Evolutionary conservation across 225 moss, liverwort and hornwort species (phyloP), one percentile per base, ranked within the genome.

Genomic region (Bryoerythrophyllum caledonicum): DNA sequence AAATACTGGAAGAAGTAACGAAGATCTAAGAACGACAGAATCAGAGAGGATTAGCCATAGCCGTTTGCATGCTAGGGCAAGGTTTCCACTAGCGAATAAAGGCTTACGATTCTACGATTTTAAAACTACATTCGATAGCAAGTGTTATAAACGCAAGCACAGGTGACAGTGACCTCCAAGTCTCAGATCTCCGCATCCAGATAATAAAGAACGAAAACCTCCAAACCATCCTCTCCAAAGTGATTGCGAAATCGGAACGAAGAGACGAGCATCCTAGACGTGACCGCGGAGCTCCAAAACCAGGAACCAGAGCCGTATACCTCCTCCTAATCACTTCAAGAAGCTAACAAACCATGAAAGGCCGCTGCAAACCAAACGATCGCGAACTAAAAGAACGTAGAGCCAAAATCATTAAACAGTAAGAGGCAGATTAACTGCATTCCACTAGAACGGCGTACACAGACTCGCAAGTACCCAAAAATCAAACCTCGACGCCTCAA

Each of bases 91-190:
- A 25, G 60, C 15, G 48, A 63, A 43, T 17, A 28, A 56, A 72
- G 2, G 19, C 28, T 71, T 55, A 54, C 44, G 32, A 53, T 49
- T 66, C 56, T 25, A 67, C 56, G 16, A 27, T 19, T 66, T 60
- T 20, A 63, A 74, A 82, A 51, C 58, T 37, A 40, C 9, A 21
- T 32, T 25, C 9, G n/a, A 10, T 17, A 35, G 53, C 48, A 10
- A 65, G 27, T 13, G 52, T n/a, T 34, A 3, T 48, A 44, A 52
- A 71, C 26, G 14, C 66, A 23, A 60, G 16, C 46, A 55, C 26
- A 80, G 57, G 60, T 21, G 68, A 63, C 63, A 24, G 6, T 14
- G 20, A 66, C 73, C 57, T 73, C n/a, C 16, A 8, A 54, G 15
- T 53, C 63, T 63, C 71, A 71, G 32, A 58, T 37, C 41, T 24